These are phyloP conservation scores for Paramecium sexaurelia DNA, from an alignment of 73 alveolate genomes.

Conservation along the genomic window DNA sequence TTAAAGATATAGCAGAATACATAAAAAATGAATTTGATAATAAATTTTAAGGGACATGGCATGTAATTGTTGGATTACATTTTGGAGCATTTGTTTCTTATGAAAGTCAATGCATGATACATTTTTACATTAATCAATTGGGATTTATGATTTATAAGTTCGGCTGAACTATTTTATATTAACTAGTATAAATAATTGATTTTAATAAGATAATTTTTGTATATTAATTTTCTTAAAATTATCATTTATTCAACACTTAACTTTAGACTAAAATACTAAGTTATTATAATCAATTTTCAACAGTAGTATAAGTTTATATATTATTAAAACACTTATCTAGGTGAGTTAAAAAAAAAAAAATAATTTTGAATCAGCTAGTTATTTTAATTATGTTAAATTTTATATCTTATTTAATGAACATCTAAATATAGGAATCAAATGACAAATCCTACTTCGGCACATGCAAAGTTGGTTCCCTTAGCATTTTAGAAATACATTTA, in stretches of 20 bases:
- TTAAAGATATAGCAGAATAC: constrained; percentile 52
- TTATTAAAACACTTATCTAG: too few species aligned
- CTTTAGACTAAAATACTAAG: too few species aligned
- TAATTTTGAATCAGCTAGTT: too few species aligned
- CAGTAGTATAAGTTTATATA: too few species aligned
- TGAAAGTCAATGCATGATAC: constrained; percentile 34
- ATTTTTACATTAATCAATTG: constrained; percentile 15
- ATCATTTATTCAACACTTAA: too few species aligned
- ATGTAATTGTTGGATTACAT: constrained; percentile 62
- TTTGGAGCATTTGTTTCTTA: constrained; percentile 56
- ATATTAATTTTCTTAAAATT: too few species aligned
- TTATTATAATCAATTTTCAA: too few species aligned
- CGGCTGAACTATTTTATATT: not conserved
- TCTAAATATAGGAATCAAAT: not conserved
- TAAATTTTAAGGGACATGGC: constrained; percentile 69
- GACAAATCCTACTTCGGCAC: not conserved
- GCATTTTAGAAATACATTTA: not conserved
- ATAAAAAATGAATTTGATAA: constrained; percentile 61
- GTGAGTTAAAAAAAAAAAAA: too few species aligned
- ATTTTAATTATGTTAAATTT: too few species aligned
- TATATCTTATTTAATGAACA: too few species aligned
- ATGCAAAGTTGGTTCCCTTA: not conserved
- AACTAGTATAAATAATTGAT: too few species aligned
- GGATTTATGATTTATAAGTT: constrained; percentile 50
- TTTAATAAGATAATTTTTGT: too few species aligned